Evolutionary conservation across 306 rosid genomes (phyloP), one percentile per base, ranked within the genome.

Genomic region (Prunus fruticosa): DNA sequence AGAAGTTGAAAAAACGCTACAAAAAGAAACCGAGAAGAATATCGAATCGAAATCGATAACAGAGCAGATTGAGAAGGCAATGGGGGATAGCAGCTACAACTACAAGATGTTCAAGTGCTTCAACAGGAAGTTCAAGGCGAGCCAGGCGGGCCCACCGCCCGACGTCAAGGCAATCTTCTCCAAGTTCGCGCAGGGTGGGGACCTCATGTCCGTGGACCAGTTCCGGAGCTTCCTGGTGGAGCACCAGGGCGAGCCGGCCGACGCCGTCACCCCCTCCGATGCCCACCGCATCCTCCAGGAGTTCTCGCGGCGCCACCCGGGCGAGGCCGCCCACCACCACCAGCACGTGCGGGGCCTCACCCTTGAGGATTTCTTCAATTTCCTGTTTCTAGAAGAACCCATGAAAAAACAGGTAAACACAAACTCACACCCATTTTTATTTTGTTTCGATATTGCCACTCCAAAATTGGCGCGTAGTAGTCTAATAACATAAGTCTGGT

Each of bases 51-150:
- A 25, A 25, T 60, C 34, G 34, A 15, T 3, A 27, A 0, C 34
- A 32, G 65, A 27, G 34, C 3, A 2, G 14, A 10, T 60, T 32
- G 1, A 49, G 6, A 49, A 49, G 52, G 52, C 13, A n/a, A 76
- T 78, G 81, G 77, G 28, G 5, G 75, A 72, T 16, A 51, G 58
- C 19, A 82, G 79, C 23, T 79, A 74, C 86, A 88, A 76, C 73
- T 92, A 90, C 96, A 90, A 80, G 87, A 58, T 88, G 72, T 80
- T 95, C 73, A 51, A 81, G 78, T 84, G 89, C 83, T 88, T 95
- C 86, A 82, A 67, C 81, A 79, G 88, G 77, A 90, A 89, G 86
- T 95, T 84, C 87, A 95, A 89, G 83, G 62, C 76, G 65, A 77
- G 60, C 3, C 88, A 89, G 74, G 80, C 63, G n/a, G 81, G 70